Base-by-base conservation (phyloP, 176 grass and related monocot species). In the Metroxylon sagu region DNA sequence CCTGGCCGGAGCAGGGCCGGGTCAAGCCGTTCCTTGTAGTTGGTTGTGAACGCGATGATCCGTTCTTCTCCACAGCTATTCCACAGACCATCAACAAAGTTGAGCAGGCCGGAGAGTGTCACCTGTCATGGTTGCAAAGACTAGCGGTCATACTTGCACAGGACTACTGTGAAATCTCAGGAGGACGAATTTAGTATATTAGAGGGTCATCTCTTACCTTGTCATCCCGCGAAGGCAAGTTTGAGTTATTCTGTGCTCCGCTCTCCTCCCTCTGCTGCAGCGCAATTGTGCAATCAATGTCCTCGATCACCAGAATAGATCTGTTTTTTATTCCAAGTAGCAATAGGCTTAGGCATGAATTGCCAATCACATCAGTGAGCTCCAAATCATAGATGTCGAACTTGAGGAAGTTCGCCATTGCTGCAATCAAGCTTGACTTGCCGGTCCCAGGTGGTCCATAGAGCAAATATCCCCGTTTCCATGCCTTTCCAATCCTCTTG, bases 371-470 rank as follows among this genome's bases (percentile, higher is more conserved):
- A 65, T 89, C 85, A 14, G 82, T 78, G 16, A 95, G 77, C 79
- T 95, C 85, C 57, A 95, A 73, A 71, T 95, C 91, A 50, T 95
- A 95, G 54, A 90, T 81, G 48, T 95, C 83, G 25, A 90, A 95
- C 83, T 82, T 87, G 74, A 95, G 87, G 59, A 84, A 77, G 57
- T 95, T 95, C 29, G 91, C 86, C 64, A 95, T 95, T 50, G 86
- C 91, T 3, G 86, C 91, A 53, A 95, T 78, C 60, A 95, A 70
- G 71, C 91, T 95, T 19, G 86, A 90, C 56, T 95, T 95, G 63
- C 91, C 91, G 3, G 90, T 95, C 19, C 91, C 91, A 0, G 86
- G 91, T 0, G 83, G 91, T 14, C 91, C 86, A 21, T 90, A 85
- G 14, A 95, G 78, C 28, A 95, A 76, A 69, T 95, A 95, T 1